phyloP scores from a whole-genome alignment of 805 yeast genomes.

The Schwanniomyces pseudopolymorphus region DNA sequence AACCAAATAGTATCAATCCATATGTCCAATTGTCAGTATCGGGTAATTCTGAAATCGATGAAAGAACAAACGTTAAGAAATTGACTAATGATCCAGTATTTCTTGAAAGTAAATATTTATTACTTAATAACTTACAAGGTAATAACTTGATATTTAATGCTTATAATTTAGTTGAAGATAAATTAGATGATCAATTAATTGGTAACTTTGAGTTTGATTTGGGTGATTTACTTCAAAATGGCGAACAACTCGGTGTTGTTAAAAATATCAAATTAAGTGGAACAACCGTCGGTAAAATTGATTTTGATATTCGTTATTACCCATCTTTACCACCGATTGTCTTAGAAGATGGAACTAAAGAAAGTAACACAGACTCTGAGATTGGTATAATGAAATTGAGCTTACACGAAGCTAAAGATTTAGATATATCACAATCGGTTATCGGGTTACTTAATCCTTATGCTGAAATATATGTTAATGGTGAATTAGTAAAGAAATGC shows the following conservation, averaged over 20 bases:
- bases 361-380: slow-evolving; percentile 56
- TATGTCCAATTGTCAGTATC: slow-evolving; percentile 45
- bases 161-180: slow-evolving; percentile 51
- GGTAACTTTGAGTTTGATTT: slow-evolving; percentile 54
- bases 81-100: slow-evolving; percentile 58
- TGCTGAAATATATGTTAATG: slow-evolving; percentile 64
- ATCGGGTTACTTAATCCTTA: slow-evolving; percentile 59
- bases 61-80: slow-evolving; percentile 59
- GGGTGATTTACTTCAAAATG: slow-evolving; percentile 58
- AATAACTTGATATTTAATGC: slow-evolving; percentile 53
- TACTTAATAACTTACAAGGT: slow-evolving; percentile 57
- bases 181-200: slow-evolving; percentile 52
- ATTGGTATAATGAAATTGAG: slow-evolving; percentile 70
- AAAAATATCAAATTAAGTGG: slow-evolving; percentile 50
- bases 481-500: slow-evolving; percentile 52
- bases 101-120: slow-evolving; percentile 62
- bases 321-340: slow-evolving; percentile 46
- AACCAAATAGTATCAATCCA: slow-evolving; percentile 50
- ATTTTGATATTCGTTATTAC: slow-evolving; percentile 55
- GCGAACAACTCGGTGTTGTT: slow-evolving; percentile 40
- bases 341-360: slow-evolving; percentile 50
- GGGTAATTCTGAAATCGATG: slow-evolving; percentile 42
- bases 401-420: slow-evolving; percentile 57
- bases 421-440: slow-evolving; percentile 54
- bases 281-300: slow-evolving; percentile 55